Evolutionary conservation across 192 early-diverging fungal genomes (phyloP), one percentile per base, ranked within the genome.

Genomic region (Backusella circina): DNA sequence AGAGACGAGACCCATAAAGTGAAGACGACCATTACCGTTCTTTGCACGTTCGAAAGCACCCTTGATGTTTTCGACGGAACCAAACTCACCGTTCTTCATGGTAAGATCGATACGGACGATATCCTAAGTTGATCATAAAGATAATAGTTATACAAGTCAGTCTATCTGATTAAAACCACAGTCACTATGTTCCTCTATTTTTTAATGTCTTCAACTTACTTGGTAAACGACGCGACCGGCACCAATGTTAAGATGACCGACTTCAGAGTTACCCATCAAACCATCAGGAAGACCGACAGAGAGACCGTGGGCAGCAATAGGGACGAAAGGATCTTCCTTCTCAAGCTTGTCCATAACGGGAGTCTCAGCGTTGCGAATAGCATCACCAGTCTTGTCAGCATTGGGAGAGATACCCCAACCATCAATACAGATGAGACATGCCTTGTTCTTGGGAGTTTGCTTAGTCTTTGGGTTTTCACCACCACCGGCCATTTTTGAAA

Each of bases 251-350:
- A 99, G 84, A 79, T 99, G 98, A 12, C 98, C 98, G 51, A 99
- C 98, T 85, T 99, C 98, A 51, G 94, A 96, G 91, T 99, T 99
- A 72, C 97, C 98, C 98, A 99, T 99, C 69, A 99, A 88, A 9
- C 96, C 98, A n/a, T 96, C 97, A 13, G 97, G 97, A 36, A 99
- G 89, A 67, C 98, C 98, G 61, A 99, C 98, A 33, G 91, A 88
- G 36, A 93, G 88, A 31, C 98, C 98, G 79, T 99, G 96, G n/a
- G 98, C 98, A 67, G 84, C 90, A 41, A 99, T 86, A 50, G 88
- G 86, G 18, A 92, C 91, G 79, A 84, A 94, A 37, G 91, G 91
- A 78, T 95, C 90, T 35, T 88, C 83, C 78, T 90, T 86, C 74
- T 90, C 90, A 9, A 99, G 82, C 26, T 82, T 87, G 83, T 89